Evolutionary conservation across 257 asterid genomes (phyloP).

Genomic region (Lavandula angustifolia): DNA sequence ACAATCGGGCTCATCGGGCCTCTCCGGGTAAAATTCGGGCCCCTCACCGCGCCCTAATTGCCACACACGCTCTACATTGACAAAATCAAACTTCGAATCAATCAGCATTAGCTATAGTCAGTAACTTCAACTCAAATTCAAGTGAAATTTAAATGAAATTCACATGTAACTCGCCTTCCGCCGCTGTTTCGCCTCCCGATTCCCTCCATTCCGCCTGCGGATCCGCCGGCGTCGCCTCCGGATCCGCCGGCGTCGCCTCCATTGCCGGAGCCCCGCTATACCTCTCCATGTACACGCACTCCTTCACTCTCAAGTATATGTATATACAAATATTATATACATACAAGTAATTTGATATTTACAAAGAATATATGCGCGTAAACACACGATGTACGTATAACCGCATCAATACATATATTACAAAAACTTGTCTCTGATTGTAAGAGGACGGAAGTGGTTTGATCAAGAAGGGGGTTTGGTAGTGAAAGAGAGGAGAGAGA

Average conservation of each 20-base stretch:
- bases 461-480: slow-evolving; percentile 54
- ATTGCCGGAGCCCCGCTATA: slow-evolving; percentile 50
- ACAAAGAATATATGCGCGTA: slow-evolving; percentile 24
- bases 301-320: neutral
- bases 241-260: slow-evolving; percentile 64
- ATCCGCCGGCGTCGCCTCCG: slow-evolving; percentile 64
- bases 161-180: slow-evolving; percentile 57
- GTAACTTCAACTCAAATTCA: slow-evolving; percentile 43
- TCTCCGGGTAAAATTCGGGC: slow-evolving; percentile 79
- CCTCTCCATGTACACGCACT: slow-evolving; percentile 51
- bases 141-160: slow-evolving; percentile 47
- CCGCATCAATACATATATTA: slow-evolving; percentile 10
- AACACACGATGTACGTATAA: slow-evolving; percentile 11
- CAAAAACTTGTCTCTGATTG: slow-evolving; percentile 31
- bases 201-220: slow-evolving; percentile 68
- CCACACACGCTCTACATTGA: slow-evolving; percentile 96
- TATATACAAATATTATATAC: neutral
- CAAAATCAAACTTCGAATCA: slow-evolving; percentile 37
- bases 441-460: slow-evolving; percentile 33
- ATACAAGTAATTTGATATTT: slow-evolving; percentile 24
- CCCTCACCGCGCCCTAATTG: slow-evolving; percentile 68
- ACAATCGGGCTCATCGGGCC: slow-evolving; percentile 85
- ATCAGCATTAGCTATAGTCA: slow-evolving; percentile 40
- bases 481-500: slow-evolving; percentile 36
- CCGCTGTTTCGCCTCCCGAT: slow-evolving; percentile 63